These are phyloP conservation scores for Eutrema yunnanense DNA, from an alignment of 345 rosid species.

Conservation along the genomic window DNA sequence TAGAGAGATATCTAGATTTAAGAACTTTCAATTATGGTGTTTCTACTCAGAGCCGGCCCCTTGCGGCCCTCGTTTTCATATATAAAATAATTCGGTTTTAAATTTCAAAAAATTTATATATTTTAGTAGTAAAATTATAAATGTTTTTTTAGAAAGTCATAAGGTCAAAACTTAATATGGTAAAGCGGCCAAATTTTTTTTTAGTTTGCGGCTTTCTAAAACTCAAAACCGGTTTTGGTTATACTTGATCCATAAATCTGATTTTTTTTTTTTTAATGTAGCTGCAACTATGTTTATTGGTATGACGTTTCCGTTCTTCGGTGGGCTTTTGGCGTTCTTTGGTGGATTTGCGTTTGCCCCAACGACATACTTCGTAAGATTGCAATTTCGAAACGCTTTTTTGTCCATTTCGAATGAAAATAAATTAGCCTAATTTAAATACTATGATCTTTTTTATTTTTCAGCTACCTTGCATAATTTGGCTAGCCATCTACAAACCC, in stretches of 20 bases:
- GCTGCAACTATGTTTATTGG: conserved; percentile 66
- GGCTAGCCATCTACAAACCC: conserved; percentile 72
- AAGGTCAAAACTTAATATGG: no score
- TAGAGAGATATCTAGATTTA: not conserved
- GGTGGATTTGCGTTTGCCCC: conserved; percentile 92
- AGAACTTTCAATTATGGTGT: not conserved
- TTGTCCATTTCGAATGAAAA: no score
- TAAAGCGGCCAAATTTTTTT: no score
- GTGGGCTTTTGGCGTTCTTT: conserved; percentile 72
- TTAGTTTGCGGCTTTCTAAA: no score
- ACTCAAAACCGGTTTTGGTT: not conserved
- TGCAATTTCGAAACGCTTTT: not conserved
- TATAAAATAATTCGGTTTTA: no score
- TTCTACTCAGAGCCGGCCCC: no score
- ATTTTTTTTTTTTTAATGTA: conserved; percentile 16
- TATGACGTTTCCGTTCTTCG: conserved; percentile 74
- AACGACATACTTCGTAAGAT: conserved; percentile 69
- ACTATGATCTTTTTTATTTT: not conserved
- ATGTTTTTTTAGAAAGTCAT: no score
- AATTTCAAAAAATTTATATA: no score
- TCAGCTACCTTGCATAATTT: conserved; percentile 76
- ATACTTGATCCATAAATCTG: not conserved
- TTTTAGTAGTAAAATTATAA: no score
- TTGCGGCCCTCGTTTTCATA: no score
- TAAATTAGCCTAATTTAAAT: not conserved